These are phyloP conservation scores for Penicillium corylophilum DNA, from an alignment of 2,329 filamentous ascomycete species.

Conservation along the genomic window DNA sequence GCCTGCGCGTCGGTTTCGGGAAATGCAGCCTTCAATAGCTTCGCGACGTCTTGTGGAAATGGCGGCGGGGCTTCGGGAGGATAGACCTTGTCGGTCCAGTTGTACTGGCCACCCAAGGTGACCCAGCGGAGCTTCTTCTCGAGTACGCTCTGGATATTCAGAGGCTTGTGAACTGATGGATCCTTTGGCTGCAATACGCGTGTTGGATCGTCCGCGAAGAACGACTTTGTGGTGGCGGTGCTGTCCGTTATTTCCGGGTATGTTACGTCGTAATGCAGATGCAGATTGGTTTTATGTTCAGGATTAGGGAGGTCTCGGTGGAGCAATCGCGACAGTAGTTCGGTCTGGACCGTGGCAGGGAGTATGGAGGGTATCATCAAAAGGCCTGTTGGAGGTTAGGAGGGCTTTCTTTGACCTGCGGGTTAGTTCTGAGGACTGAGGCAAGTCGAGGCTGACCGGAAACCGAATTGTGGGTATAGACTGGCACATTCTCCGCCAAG, in stretches of 20 bases:
- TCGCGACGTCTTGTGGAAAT: constrained; percentile 73
- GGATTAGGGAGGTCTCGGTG: constrained; percentile 74
- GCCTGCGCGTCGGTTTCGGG: constrained; percentile 77
- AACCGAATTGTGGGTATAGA: constrained; percentile 36
- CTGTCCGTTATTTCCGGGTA: constrained; percentile 49
- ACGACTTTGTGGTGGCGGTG: constrained; percentile 35
- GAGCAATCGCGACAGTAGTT: constrained; percentile 70
- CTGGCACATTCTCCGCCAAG: constrained; percentile 30
- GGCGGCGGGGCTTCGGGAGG: constrained; percentile 64
- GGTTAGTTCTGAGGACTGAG: constrained; percentile 8
- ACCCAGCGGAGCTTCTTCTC: constrained; percentile 86
- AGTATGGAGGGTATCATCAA: constrained; percentile 74
- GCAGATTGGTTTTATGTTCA: constrained; percentile 82
- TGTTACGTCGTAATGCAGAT: constrained; percentile 72
- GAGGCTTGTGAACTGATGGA: constrained; percentile 68
- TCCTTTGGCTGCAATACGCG: constrained; percentile 61
- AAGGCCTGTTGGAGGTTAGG: constrained; percentile 61
- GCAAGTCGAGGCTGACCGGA: constrained; percentile 34
- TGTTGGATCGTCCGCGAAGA: constrained; percentile 54
- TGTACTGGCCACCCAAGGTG: constrained; percentile 91
- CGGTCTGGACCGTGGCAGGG: constrained; percentile 65
- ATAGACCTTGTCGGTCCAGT: constrained; percentile 88
- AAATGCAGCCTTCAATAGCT: constrained; percentile 68
- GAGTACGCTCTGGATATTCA: constrained; percentile 69
- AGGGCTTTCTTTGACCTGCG: constrained; percentile 6